Conservation (phyloP, 2,329 filamentous ascomycete species). For the Achaetomium macrosporum region DNA sequence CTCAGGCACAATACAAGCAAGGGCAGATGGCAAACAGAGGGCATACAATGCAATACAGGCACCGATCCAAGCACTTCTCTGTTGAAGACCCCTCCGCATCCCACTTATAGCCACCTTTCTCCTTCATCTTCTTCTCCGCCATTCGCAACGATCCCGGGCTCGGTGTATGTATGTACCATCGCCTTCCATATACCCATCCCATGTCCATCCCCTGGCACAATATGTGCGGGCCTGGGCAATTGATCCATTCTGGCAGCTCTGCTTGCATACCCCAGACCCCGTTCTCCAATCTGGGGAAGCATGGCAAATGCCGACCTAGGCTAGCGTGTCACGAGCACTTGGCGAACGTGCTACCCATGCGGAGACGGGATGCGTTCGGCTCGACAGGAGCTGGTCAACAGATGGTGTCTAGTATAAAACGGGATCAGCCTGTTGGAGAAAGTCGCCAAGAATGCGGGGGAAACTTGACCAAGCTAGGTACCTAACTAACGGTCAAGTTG, state of each 20-base stretch:
- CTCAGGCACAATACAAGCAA: too few species aligned
- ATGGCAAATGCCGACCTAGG: conserved; percentile 15
- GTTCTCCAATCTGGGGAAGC: conserved; percentile 12
- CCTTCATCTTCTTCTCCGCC: too few species aligned
- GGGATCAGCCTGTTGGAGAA: conserved; percentile 5
- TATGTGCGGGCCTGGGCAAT: not conserved
- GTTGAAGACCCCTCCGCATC: too few species aligned
- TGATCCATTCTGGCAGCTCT: not conserved
- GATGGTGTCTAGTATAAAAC: not conserved
- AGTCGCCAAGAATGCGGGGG: conserved; percentile 5
- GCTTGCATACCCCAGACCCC: not conserved
- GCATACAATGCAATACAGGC: too few species aligned
- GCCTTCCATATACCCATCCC: not conserved
- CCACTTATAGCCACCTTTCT: too few species aligned
- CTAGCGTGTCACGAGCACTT: conserved; percentile 9
- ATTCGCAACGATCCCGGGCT: not conserved
- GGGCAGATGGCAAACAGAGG: too few species aligned
- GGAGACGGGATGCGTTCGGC: conserved; percentile 11
- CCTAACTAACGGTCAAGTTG: not conserved
- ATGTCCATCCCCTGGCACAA: conserved; percentile 3
- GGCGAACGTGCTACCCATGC: conserved; percentile 9
- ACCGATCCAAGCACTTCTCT: too few species aligned
- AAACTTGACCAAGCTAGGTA: not conserved
- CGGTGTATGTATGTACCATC: not conserved
- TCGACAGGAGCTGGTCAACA: not conserved